These are phyloP conservation scores for Verticillium tricorpus DNA, from an alignment of 2,329 filamentous ascomycete genomes.

Conservation along the genomic window DNA sequence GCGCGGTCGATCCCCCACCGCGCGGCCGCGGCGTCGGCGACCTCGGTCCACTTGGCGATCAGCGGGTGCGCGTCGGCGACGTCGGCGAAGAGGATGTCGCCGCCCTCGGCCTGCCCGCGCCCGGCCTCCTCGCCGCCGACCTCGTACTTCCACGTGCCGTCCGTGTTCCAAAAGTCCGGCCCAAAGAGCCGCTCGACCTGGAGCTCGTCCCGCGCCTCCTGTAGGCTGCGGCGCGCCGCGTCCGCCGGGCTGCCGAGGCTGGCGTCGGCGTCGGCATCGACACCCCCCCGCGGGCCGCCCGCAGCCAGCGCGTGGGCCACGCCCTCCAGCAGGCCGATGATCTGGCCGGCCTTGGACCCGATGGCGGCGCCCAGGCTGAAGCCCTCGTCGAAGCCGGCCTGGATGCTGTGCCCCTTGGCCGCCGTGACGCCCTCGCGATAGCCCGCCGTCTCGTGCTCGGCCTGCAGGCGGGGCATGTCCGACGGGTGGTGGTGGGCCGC, in stretches of 20 bases:
- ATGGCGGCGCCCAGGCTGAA: conserved; percentile 80
- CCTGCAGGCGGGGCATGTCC: conserved; percentile 70
- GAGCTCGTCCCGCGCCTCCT: conserved; percentile 54
- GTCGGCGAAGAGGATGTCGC: conserved; percentile 51
- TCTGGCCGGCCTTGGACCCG: conserved; percentile 67
- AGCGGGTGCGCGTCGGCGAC: conserved; percentile 66
- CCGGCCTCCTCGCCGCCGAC: conserved; percentile 31
- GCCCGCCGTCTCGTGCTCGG: conserved; percentile 76
- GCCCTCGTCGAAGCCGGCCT: conserved; percentile 87
- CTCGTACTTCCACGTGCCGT: conserved; percentile 67
- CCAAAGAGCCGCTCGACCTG: conserved; percentile 59
- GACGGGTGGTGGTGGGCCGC: conserved; percentile 34
- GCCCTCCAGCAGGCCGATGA: conserved; percentile 75
- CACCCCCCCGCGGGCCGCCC: too few relatives aligned
- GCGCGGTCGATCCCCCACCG: conserved; percentile 28
- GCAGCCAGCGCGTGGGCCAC: conserved; percentile 46
- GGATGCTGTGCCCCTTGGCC: conserved; percentile 72
- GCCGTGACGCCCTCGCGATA: conserved; percentile 82
- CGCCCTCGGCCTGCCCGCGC: conserved; percentile 23
- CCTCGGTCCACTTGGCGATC: conserved; percentile 54
- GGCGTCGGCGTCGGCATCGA: background rate
- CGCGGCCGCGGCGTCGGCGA: conserved; percentile 24
- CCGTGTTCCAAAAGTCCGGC: conserved; percentile 59
- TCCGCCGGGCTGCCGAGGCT: conserved; percentile 9
- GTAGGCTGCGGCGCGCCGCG: conserved; percentile 26